Percentiles rank a stretch among this genome's conserved stretches.
These are phyloP conservation scores for Gentiana dahurica DNA, from an alignment of 257 asterid genomes.

Conservation along the genomic window DNA sequence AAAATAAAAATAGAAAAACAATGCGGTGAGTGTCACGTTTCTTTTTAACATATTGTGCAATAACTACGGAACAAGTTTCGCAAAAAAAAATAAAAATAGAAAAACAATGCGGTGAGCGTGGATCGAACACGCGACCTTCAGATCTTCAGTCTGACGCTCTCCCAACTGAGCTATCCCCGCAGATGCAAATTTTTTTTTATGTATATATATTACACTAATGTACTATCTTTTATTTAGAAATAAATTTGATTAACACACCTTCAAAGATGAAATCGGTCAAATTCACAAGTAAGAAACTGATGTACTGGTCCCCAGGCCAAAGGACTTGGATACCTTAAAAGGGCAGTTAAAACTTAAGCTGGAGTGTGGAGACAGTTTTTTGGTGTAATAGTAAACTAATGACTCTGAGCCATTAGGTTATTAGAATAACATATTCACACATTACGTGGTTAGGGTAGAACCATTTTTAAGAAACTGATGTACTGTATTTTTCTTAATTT, in stretches of 20 bases:
- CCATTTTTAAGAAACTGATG: background rate
- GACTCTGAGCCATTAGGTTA: background rate
- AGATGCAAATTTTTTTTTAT: background rate
- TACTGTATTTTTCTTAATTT: background rate
- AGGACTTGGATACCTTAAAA: no score
- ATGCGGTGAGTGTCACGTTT: conserved; percentile 86
- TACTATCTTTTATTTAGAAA: no score
- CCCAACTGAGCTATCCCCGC: conserved; percentile 98
- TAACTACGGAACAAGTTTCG: no score
- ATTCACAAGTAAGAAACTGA: no score
- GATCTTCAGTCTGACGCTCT: conserved; percentile 87
- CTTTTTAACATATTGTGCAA: no score
- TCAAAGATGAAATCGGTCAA: no score
- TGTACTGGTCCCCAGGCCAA: no score
- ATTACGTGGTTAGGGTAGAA: background rate
- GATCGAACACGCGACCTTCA: conserved; percentile 95
- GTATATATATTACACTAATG: no score
- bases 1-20: background rate
- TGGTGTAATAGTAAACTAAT: no score
- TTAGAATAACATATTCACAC: background rate
- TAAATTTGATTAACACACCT: no score
- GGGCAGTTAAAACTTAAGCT: background rate
- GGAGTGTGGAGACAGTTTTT: background rate
- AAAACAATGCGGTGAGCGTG: conserved; percentile 73
- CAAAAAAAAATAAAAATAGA: no score